A percentile compares a stretch with the other conserved stretches of the same genome.
phyloP scores from a whole-genome alignment of 495 filamentous ascomycete genomes.

The Melanomma pulvis-pyrius region DNA sequence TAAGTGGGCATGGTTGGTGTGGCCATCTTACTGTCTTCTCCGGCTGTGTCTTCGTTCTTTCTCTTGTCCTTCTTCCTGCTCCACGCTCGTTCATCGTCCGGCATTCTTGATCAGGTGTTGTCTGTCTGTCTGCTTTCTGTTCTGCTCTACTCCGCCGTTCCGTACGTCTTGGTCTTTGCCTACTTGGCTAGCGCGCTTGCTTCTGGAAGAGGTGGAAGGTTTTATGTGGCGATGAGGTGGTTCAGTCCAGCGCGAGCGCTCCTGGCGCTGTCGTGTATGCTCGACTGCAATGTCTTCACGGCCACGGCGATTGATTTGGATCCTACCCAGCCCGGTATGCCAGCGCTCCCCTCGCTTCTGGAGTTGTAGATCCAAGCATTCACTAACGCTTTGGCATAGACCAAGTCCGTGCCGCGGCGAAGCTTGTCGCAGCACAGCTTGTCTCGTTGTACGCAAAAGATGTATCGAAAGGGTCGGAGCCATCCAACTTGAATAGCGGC shows the following conservation, averaged over 20 bases:
- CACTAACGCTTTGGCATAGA: conserved; percentile 48
- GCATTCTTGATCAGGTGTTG: too few relatives aligned
- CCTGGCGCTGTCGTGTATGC: neutral
- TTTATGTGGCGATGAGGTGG: conserved; percentile 20
- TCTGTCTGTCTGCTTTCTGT: too few relatives aligned
- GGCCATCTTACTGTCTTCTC: neutral
- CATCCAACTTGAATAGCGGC: conserved; percentile 54
- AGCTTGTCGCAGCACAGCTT: conserved; percentile 64
- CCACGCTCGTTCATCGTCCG: too few relatives aligned
- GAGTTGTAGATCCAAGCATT: neutral
- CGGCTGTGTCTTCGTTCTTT: neutral
- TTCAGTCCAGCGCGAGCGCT: conserved; percentile 6
- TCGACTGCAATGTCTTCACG: neutral
- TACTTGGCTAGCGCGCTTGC: neutral
- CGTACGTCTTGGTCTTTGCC: too few relatives aligned
- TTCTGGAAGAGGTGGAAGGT: neutral
- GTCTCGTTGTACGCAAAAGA: conserved; percentile 66
- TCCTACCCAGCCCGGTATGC: conserved; percentile 12
- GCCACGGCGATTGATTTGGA: conserved; percentile 15
- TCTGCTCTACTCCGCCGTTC: too few relatives aligned
- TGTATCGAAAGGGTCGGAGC: conserved; percentile 32
- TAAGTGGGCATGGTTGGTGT: neutral
- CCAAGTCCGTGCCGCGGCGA: conserved; percentile 65
- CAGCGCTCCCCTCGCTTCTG: neutral
- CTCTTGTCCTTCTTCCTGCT: neutral